phyloP scores from a whole-genome alignment of 2,329 filamentous ascomycete genomes.

The Nemania sp. region DNA sequence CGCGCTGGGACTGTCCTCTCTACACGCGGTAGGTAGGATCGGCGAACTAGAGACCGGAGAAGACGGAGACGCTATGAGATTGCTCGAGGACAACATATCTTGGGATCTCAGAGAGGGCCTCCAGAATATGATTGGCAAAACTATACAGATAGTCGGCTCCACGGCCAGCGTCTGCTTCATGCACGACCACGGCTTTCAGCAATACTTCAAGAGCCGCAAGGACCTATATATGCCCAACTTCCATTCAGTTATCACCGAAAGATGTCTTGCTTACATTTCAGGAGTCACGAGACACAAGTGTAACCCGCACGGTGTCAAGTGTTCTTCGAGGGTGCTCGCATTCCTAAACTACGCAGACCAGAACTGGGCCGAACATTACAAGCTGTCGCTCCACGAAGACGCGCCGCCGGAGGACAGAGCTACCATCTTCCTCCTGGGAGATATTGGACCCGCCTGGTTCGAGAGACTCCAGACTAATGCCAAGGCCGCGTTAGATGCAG shows the following conservation, averaged over 20 bases:
- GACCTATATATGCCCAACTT: not conserved
- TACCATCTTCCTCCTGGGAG: not conserved
- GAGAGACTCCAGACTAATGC: not conserved
- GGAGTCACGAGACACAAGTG: not conserved
- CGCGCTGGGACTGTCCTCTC: not conserved
- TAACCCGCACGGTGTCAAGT: not conserved
- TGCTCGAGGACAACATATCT: not conserved
- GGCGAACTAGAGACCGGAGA: not conserved
- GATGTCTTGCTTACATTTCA: not conserved
- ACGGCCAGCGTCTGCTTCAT: not conserved
- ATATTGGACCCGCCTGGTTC: not conserved
- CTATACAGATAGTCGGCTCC: not conserved
- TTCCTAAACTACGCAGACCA: not conserved
- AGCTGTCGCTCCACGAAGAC: not conserved
- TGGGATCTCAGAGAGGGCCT: not conserved
- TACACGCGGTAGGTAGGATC: not conserved
- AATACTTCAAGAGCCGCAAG: not conserved
- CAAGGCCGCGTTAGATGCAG: not conserved
- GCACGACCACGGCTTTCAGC: not conserved
- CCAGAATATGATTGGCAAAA: not conserved
- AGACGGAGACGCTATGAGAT: not conserved
- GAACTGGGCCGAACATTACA: not conserved
- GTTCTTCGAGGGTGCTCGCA: not conserved
- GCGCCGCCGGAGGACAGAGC: not conserved
- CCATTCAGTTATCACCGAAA: not conserved